Evolutionary conservation across 2,329 filamentous ascomycete species (phyloP), one percentile per base, ranked within the genome.

Genomic region (Pseudogymnoascus sp.): DNA sequence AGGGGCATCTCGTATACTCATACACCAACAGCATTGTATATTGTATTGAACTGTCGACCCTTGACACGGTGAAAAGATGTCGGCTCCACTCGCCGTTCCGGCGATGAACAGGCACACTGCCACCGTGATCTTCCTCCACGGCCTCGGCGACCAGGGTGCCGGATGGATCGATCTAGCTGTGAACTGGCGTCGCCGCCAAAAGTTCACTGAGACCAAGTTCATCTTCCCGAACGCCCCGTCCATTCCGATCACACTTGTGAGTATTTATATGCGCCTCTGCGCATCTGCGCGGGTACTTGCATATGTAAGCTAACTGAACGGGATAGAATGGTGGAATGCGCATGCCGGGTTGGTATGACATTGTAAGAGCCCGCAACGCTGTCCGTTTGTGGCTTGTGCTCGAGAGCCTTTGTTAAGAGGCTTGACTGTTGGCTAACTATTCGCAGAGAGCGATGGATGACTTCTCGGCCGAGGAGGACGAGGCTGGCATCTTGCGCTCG

Each of bases 111-210:
- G 84, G 71, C 94, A 97, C 76, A 97, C 94, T 37, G 91, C 91
- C 22, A 97, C 93, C 2, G 88, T 97, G 69, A 97, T 99, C 70
- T 91, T 97, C 75, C 82, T 90, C 59, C 94, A 99, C 74, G 94
- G 94, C 12, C 80, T 99, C 38, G 94, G 94, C 65, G 94, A 97
- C 72, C 88, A 81, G 30, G 89, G 88, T 43, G 79, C 83, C 66
- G 89, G 89, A 67, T 93, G 90, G 92, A 82, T 88, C 47, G 85
- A 84, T 62, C 83, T 94, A 18, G 91, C 94, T 33, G 87, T 96
- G 78, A 91, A 93, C 75, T 97, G 89, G 88, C 86, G 91, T 61
- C 82, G 87, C 35, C 83, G 89, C 59, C 83, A 85, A 73, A 87
- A 87, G 70, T 90, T 97, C 65, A 84, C 91, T 62, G 89, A 97